Conservation (phyloP, 768 basidiomycete genomes). For the Rhodotorula graminis region DNA sequence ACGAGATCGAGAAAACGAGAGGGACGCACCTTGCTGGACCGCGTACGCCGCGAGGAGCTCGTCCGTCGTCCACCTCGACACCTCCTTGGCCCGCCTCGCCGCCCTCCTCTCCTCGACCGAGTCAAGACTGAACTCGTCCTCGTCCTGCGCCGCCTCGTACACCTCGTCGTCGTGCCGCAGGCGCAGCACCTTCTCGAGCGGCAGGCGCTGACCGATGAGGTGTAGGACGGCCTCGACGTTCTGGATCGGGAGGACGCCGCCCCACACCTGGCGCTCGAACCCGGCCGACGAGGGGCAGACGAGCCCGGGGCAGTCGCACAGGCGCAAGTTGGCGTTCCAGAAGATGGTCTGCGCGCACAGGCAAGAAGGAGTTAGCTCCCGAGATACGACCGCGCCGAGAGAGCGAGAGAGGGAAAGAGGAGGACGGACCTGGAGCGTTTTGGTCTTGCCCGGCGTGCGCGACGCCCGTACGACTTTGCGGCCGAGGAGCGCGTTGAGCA, state of each 20-base stretch:
- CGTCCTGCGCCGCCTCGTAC: background rate
- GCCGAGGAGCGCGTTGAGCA: slow-evolving; percentile 87
- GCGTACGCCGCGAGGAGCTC: slow-evolving; percentile 78
- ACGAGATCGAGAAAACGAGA: background rate
- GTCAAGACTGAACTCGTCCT: slow-evolving; percentile 13
- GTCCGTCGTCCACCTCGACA: slow-evolving; percentile 70
- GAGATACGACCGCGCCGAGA: background rate
- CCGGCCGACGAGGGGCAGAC: slow-evolving; percentile 80
- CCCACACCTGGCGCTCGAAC: slow-evolving; percentile 70
- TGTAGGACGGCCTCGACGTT: slow-evolving; percentile 70
- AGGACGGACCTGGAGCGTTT: slow-evolving; percentile 49
- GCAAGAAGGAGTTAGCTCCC: slow-evolving; percentile 51
- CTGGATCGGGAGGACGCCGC: slow-evolving; percentile 23
- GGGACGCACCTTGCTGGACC: slow-evolving; percentile 62
- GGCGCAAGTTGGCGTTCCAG: slow-evolving; percentile 75
- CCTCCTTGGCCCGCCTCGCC: slow-evolving; percentile 53
- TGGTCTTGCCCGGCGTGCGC: slow-evolving; percentile 70
- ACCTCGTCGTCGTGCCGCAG: slow-evolving; percentile 43
- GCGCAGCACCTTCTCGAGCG: slow-evolving; percentile 70
- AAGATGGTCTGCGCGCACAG: slow-evolving; percentile 62
- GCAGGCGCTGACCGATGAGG: slow-evolving; percentile 62
- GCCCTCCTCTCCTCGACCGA: slow-evolving; percentile 50
- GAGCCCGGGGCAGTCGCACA: slow-evolving; percentile 93
- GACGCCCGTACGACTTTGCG: slow-evolving; percentile 71
- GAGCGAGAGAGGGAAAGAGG: background rate